phyloP scores from a whole-genome alignment of 1,284 basidiomycete species.

The Cutaneotrichosporon sp. region DNA sequence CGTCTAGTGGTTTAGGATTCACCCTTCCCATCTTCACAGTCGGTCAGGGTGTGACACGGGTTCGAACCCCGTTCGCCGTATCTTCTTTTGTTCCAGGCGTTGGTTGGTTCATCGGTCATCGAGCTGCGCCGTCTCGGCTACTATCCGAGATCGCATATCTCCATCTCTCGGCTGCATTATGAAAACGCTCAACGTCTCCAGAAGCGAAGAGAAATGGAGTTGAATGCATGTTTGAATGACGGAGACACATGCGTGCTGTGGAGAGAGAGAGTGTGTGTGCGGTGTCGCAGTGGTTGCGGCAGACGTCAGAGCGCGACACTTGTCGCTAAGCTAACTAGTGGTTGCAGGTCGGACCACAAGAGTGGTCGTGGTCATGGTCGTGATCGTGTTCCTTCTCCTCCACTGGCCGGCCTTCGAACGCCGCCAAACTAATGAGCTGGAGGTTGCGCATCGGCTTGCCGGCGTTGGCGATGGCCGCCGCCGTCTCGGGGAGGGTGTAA shows the following conservation, averaged over 20 bases:
- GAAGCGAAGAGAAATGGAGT: neutral
- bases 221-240: neutral
- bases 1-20: conserved; percentile 11
- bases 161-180: neutral
- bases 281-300: neutral
- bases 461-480: neutral
- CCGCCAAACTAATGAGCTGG: neutral
- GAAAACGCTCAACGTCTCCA: neutral
- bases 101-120: neutral
- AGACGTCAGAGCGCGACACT: neutral
- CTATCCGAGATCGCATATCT: neutral
- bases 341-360: neutral
- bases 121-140: neutral
- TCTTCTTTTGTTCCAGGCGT: neutral
- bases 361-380: neutral
- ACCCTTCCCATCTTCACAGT: conserved; percentile 7
- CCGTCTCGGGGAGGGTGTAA: neutral
- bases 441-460: conserved; percentile 1
- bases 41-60: conserved; percentile 7
- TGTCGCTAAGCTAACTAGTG: neutral
- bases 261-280: neutral
- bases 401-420: neutral
- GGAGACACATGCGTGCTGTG: neutral
- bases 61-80: conserved; percentile 10
- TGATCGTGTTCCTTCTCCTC: neutral